phyloP scores from a whole-genome alignment of 345 rosid genomes.

The Citrus maxima region DNA sequence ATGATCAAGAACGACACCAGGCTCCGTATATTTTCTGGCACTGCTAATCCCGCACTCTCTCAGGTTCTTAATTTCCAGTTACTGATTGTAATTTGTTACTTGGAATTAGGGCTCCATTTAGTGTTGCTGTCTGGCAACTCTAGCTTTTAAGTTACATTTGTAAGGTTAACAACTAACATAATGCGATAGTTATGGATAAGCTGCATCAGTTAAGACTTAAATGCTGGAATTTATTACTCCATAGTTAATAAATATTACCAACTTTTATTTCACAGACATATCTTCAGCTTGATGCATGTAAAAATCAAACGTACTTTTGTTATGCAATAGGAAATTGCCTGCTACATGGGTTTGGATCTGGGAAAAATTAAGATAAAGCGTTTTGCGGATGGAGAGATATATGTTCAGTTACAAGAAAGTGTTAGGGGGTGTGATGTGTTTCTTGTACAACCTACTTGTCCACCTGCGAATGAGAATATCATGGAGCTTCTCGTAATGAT shows the following conservation, averaged over 20 bases:
- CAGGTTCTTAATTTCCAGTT: slow-evolving; percentile 41
- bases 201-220: too few species aligned
- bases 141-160: not conserved
- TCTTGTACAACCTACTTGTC: slow-evolving; percentile 95
- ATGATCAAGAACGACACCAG: slow-evolving; percentile 51
- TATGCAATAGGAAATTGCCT: slow-evolving; percentile 67
- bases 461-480: slow-evolving; percentile 97
- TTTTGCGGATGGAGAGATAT: slow-evolving; percentile 95
- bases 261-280: too few species aligned
- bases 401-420: slow-evolving; percentile 96
- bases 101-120: not conserved
- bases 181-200: too few species aligned
- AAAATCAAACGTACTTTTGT: too few species aligned
- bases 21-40: slow-evolving; percentile 87
- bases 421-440: slow-evolving; percentile 98
- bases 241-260: too few species aligned
- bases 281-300: too few species aligned
- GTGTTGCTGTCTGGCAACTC: not conserved
- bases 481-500: slow-evolving; percentile 97
- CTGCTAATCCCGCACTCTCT: slow-evolving; percentile 87
- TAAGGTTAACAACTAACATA: too few species aligned
- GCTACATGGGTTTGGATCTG: slow-evolving; percentile 93
- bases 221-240: too few species aligned
- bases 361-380: slow-evolving; percentile 90
- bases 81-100: not conserved